Percentiles rank a stretch among this genome's conserved stretches.
Conservation (phyloP, 352 stramenopile genomes). For the Globisporangium abappressorium region DNA sequence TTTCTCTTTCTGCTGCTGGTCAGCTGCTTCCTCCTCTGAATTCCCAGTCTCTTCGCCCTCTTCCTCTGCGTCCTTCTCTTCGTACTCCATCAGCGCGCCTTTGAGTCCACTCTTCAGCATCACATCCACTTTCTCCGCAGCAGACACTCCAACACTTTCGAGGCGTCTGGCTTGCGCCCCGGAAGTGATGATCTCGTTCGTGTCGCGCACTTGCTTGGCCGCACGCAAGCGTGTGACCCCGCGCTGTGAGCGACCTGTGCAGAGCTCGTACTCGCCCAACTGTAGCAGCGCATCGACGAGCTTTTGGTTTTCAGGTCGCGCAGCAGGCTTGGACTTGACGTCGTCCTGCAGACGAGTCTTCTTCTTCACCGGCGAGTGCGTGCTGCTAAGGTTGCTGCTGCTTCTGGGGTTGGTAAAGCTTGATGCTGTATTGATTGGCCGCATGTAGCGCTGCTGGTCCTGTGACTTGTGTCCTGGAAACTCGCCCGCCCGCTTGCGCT, state of each 20-base stretch:
- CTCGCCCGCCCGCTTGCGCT: not conserved
- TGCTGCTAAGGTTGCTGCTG: constrained; percentile 1
- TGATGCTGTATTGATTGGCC: not conserved
- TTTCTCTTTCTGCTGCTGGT: not conserved
- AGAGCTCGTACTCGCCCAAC: constrained; percentile 58
- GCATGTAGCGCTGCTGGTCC: constrained; percentile 21
- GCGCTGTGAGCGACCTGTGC: constrained; percentile 41
- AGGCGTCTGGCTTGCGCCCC: constrained; percentile 53
- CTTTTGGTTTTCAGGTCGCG: constrained; percentile 44
- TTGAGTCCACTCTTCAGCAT: constrained; percentile 52
- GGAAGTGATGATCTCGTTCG: constrained; percentile 43
- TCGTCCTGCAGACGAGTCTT: constrained; percentile 40
- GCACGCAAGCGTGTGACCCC: constrained; percentile 55
- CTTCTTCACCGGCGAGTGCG: constrained; percentile 29
- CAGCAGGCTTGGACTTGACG: constrained; percentile 34
- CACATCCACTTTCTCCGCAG: constrained; percentile 57
- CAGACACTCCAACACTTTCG: constrained; percentile 40
- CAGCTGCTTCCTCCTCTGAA: not conserved
- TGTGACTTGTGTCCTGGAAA: not conserved
- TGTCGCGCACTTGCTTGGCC: constrained; percentile 50
- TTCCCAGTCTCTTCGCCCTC: constrained; percentile 4
- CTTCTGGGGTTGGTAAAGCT: not conserved
- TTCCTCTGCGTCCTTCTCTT: constrained; percentile 20
- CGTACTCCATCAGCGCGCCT: constrained; percentile 51
- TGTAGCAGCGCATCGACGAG: constrained; percentile 59